phyloP scores from a whole-genome alignment of 495 filamentous ascomycete genomes.

The Neurospora discreta region DNA sequence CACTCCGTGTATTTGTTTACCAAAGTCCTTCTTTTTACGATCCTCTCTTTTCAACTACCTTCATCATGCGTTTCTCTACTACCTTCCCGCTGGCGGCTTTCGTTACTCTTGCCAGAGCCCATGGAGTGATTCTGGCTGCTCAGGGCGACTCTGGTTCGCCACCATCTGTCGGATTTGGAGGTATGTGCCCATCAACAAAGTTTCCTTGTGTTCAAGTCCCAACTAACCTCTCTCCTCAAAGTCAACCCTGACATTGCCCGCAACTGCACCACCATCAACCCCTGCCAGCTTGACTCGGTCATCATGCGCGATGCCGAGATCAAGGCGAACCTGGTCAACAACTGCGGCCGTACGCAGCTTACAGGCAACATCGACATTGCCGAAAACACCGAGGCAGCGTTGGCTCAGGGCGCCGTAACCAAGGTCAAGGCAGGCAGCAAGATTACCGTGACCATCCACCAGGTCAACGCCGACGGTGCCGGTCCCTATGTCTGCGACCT shows the following conservation, averaged over 20 bases:
- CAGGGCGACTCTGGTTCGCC: slow-evolving; percentile 30
- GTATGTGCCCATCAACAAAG: slow-evolving; percentile 3
- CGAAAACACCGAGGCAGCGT: slow-evolving; percentile 39
- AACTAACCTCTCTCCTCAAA: slow-evolving; percentile 3
- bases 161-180: slow-evolving; percentile 32
- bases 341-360: slow-evolving; percentile 39
- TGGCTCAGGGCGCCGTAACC: slow-evolving; percentile 33
- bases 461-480: slow-evolving; percentile 46
- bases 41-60: neutral
- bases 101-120: slow-evolving; percentile 24
- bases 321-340: slow-evolving; percentile 32
- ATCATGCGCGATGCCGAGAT: slow-evolving; percentile 44
- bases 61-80: slow-evolving; percentile 22
- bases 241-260: slow-evolving; percentile 31
- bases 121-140: slow-evolving; percentile 33
- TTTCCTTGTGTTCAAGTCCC: neutral
- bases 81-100: slow-evolving; percentile 25
- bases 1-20: neutral
- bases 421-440: slow-evolving; percentile 28
- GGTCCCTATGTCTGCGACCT: slow-evolving; percentile 42
- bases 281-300: slow-evolving; percentile 41
- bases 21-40: neutral
- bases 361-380: slow-evolving; percentile 43
- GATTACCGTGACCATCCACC: slow-evolving; percentile 36
- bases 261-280: slow-evolving; percentile 40